Percentiles rank a stretch among this genome's conserved stretches.
Evolutionary conservation across 192 early-diverging fungal genomes (phyloP).

Genomic region (Umbelopsis isabellina): DNA sequence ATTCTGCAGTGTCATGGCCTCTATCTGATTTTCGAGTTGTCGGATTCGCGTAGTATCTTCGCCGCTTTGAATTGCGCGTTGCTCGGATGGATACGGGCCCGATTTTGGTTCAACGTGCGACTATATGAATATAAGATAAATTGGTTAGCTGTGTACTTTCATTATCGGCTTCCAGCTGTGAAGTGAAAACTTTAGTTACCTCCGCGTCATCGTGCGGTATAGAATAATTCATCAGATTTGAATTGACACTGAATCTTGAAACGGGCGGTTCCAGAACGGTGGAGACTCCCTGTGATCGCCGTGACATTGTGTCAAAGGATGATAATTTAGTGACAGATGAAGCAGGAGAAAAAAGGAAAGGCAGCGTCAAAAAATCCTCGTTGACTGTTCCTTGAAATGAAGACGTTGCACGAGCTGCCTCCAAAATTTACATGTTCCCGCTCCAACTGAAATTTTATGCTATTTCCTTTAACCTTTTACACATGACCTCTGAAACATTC

Average conservation of each 20-base stretch:
- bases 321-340: not conserved
- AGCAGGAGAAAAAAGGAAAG: slow-evolving; percentile 6
- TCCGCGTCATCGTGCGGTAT: slow-evolving; percentile 40
- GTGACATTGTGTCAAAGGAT: slow-evolving; percentile 6
- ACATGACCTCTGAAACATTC: not conserved
- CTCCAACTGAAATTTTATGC: slow-evolving; percentile 4
- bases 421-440: not conserved
- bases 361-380: not conserved
- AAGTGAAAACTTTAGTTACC: slow-evolving; percentile 14
- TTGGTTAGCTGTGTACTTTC: not conserved
- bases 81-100: not conserved
- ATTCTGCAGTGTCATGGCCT: slow-evolving; percentile 40
- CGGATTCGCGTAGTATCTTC: slow-evolving; percentile 35
- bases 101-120: not conserved
- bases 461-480: not conserved
- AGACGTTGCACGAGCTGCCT: slow-evolving; percentile 16
- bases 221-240: slow-evolving; percentile 48
- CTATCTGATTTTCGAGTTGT: slow-evolving; percentile 42
- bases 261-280: slow-evolving; percentile 1
- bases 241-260: slow-evolving; percentile 43
- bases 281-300: slow-evolving; percentile 14
- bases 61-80: slow-evolving; percentile 40
- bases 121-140: not conserved
- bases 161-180: not conserved
- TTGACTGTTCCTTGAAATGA: slow-evolving; percentile 24